These are phyloP conservation scores for Cantharellus cinnabarinus DNA, from an alignment of 768 basidiomycete genomes.

Conservation along the genomic window DNA sequence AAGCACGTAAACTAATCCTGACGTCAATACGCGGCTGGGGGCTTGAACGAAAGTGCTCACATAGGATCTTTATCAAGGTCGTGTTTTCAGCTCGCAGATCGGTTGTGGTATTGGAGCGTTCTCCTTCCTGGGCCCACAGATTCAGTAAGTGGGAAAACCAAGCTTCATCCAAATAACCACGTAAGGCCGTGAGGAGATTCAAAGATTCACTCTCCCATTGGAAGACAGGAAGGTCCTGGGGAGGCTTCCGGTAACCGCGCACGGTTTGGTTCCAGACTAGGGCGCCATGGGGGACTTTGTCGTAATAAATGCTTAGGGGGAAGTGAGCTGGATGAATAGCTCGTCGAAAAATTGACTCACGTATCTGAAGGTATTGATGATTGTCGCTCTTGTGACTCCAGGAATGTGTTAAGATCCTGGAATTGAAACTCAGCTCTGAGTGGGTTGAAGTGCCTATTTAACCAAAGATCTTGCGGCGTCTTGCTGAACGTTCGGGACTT, in stretches of 20 bases:
- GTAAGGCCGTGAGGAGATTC: slow-evolving; percentile 30
- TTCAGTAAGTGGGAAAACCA: slow-evolving; percentile 42
- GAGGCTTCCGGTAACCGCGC: slow-evolving; percentile 33
- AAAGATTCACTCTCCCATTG: slow-evolving; percentile 36
- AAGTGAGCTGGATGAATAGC: slow-evolving; percentile 11
- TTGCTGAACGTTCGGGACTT: slow-evolving; percentile 58
- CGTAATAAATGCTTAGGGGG: slow-evolving; percentile 22
- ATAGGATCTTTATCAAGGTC: slow-evolving; percentile 28
- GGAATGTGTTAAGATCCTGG: slow-evolving; percentile 28
- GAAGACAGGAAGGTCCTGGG: slow-evolving; percentile 21
- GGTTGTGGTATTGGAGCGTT: slow-evolving; percentile 21
- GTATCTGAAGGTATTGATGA: slow-evolving; percentile 6
- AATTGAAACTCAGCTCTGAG: slow-evolving; percentile 28
- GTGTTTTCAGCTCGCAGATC: slow-evolving; percentile 39
- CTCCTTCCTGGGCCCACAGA: slow-evolving; percentile 70
- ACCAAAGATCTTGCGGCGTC: slow-evolving; percentile 44
- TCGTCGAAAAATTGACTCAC: background rate
- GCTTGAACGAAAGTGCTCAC: slow-evolving; percentile 14
- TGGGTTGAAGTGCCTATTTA: slow-evolving; percentile 50
- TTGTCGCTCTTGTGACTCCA: slow-evolving; percentile 22
- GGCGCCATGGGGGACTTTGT: slow-evolving; percentile 63
- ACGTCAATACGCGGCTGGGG: background rate
- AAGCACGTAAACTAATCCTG: slow-evolving; percentile 41
- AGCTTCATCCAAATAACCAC: slow-evolving; percentile 24
- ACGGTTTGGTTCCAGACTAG: slow-evolving; percentile 46